Base-by-base conservation (phyloP, 176 grass and related monocot genomes). In the Areca catechu region DNA sequence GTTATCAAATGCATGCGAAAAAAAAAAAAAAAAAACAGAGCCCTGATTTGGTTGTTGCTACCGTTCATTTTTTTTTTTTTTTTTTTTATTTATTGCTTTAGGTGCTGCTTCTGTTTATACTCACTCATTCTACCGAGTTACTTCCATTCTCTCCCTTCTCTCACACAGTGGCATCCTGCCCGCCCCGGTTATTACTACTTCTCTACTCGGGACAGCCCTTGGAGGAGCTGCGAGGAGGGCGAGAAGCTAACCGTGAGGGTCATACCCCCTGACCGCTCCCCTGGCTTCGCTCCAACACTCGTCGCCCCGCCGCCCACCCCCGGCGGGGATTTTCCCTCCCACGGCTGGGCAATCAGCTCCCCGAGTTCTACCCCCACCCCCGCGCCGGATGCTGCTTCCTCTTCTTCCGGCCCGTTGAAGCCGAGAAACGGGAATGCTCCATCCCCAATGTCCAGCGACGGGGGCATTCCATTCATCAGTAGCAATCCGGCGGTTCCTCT, bases 401-500 rank as follows among this genome's bases (percentile, higher is more conserved):
- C 34, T 37, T 37, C 34, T 12, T 37, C 34, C 12, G 65, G 65
- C n/a, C 77, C 68, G 3, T 18, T 76, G 73, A 14, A 7, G 19
- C 60, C 74, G 7, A 52, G 24, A 25, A 48, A 54, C 15, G 77
- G 47, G 0, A 68, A 49, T 5, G 24, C 75, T 25, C 90, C 86
- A 12, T 75, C 77, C 22, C 50, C 77, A 25, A 80, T 67, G n/a
- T 20, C 23, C 18, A 63, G 17, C 3, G 24, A 74, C 4, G 79
- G 73, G 50, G 70, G 34, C 7, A 2, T 83, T 16, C 80, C 88
- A 30, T 97, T 97, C 68, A 91, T 97, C 66, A 88, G 77, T 70
- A 97, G 86, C 71, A 91, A 74, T 59, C 92, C 92, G 15, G 83
- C 80, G 1, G 86, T 97, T 68, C 83, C 86, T 53, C 67, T 97